A percentile compares a stretch with the other conserved stretches of the same genome.
Conservation (phyloP, 176 grass and related monocot genomes). For the Carex kokanica region DNA sequence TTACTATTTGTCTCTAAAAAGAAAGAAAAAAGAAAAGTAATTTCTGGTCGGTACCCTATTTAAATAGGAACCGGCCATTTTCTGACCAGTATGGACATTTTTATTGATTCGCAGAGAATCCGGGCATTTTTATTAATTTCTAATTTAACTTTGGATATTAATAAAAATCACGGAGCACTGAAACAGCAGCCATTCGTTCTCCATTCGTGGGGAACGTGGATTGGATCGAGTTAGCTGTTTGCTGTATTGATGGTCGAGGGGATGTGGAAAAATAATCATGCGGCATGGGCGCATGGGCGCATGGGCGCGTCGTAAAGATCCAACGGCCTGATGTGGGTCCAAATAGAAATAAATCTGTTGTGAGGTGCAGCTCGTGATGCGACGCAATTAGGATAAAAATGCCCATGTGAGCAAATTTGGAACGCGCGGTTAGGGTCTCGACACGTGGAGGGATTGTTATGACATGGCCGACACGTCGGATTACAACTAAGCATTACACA, state of each 20-base stretch:
- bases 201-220: not conserved
- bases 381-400: not conserved
- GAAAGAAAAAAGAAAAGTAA: too few species aligned
- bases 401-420: conserved; percentile 50
- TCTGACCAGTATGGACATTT: too few species aligned
- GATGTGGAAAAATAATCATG: conserved; percentile 36
- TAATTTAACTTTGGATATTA: too few species aligned
- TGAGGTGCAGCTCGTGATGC: conserved; percentile 22
- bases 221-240: not conserved
- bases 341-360: conserved; percentile 29
- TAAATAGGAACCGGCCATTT: too few species aligned
- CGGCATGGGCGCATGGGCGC: conserved; percentile 36
- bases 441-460: conserved; percentile 42
- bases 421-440: not conserved
- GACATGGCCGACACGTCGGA: conserved; percentile 30
- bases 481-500: not conserved
- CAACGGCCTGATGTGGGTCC: conserved; percentile 10
- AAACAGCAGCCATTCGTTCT: not conserved
- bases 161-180: too few species aligned
- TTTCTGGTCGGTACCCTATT: too few species aligned
- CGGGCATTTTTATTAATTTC: too few species aligned
- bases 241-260: not conserved
- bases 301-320: not conserved
- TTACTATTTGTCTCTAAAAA: too few species aligned
- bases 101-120: too few species aligned